These are phyloP conservation scores for Maudiozyma turicensis DNA, from an alignment of 805 yeast genomes.

Conservation along the genomic window DNA sequence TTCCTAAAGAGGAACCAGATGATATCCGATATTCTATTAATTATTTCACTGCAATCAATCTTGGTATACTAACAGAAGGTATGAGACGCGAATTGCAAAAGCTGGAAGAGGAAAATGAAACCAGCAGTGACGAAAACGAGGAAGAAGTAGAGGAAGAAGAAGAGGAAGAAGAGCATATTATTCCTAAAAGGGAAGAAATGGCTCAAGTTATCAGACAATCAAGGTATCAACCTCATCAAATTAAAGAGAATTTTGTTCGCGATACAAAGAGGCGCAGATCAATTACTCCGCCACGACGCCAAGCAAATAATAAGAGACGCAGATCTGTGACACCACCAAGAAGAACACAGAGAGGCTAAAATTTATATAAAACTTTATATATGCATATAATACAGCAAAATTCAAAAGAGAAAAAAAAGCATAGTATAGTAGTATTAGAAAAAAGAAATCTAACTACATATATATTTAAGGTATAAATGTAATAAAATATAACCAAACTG, in stretches of 20 bases:
- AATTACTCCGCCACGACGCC: slow-evolving; percentile 13
- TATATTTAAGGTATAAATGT: too few relatives aligned
- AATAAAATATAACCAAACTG: too few relatives aligned
- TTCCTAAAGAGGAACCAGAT: slow-evolving; percentile 48
- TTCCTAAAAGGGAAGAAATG: slow-evolving; percentile 1
- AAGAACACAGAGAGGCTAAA: neutral
- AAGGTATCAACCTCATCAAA: slow-evolving; percentile 1
- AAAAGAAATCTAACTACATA: too few relatives aligned
- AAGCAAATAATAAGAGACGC: neutral
- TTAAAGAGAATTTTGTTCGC: neutral
- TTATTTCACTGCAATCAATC: slow-evolving; percentile 84
- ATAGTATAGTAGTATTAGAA: too few relatives aligned
- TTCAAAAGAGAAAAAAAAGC: too few relatives aligned
- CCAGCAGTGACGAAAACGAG: slow-evolving; percentile 13
- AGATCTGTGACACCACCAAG: slow-evolving; percentile 16
- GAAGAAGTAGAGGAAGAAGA: slow-evolving; percentile 8
- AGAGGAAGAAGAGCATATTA: slow-evolving; percentile 2
- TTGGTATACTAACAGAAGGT: slow-evolving; percentile 72
- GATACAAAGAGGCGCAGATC: slow-evolving; percentile 6
- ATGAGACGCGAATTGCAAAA: slow-evolving; percentile 52
- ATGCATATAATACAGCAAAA: too few relatives aligned
- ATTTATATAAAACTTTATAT: neutral
- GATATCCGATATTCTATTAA: slow-evolving; percentile 71
- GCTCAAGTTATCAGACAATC: slow-evolving; percentile 8
- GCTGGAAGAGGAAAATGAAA: slow-evolving; percentile 9